These are phyloP conservation scores for Nyssa sinensis DNA, from an alignment of 148 eudicot species.

Conservation along the genomic window DNA sequence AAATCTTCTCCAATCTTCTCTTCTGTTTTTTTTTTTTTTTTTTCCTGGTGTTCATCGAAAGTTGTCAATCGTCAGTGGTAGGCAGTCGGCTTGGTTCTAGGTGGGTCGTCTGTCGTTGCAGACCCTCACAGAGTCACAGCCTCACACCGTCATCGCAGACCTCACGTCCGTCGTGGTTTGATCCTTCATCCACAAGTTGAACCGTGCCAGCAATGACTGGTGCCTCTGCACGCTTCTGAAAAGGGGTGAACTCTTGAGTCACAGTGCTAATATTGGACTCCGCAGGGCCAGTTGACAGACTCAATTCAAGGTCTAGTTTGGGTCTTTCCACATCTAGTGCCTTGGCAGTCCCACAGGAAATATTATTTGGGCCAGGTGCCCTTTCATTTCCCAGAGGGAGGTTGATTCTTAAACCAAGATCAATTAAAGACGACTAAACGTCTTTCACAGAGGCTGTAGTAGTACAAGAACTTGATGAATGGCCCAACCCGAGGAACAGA, in stretches of 20 bases:
- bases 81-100: no score
- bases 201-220: constrained; percentile 18
- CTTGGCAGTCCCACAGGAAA: constrained; percentile 11
- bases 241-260: constrained; percentile 28
- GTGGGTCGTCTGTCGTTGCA: no score
- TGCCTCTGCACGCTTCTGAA: constrained; percentile 21
- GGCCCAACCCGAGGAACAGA: constrained; percentile 44
- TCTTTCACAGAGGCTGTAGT: constrained; percentile 29
- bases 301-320: constrained; percentile 57
- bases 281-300: constrained; percentile 49
- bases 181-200: constrained; percentile 65
- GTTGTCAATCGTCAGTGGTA: no score
- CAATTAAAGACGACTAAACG: constrained; percentile 21
- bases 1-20: no score
- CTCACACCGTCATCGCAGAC: no score
- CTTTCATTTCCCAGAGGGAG: constrained; percentile 17
- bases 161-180: constrained; percentile 70
- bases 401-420: constrained; percentile 39
- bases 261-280: constrained; percentile 60
- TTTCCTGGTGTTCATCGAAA: no score
- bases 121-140: no score
- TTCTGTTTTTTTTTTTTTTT: no score
- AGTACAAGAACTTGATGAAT: constrained; percentile 27
- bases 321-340: constrained; percentile 15
- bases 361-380: constrained; percentile 15